Evolutionary conservation across 2,329 filamentous ascomycete genomes (phyloP).

Genomic region (Phialophora verrucosa): DNA sequence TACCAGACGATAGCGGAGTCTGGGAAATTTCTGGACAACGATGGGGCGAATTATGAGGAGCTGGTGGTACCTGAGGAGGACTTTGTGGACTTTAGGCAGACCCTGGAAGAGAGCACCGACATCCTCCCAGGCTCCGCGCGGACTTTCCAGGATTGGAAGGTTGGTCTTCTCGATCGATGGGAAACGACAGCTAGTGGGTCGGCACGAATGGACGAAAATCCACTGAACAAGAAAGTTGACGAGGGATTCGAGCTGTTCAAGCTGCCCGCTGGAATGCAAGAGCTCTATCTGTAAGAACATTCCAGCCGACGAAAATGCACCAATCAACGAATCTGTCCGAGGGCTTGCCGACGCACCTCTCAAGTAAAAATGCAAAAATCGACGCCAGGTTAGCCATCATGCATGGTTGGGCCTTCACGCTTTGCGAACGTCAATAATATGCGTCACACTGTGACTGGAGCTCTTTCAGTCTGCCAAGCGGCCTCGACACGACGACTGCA

Average conservation of each 20-base stretch:
- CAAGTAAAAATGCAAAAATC: not conserved
- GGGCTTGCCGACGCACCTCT: not conserved
- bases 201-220: slow-evolving; percentile 37
- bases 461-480: not conserved
- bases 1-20: slow-evolving; percentile 51
- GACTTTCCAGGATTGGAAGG: slow-evolving; percentile 61
- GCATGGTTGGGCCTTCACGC: not conserved
- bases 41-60: slow-evolving; percentile 55
- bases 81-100: slow-evolving; percentile 34
- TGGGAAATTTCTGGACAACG: slow-evolving; percentile 46
- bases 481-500: not conserved
- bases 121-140: slow-evolving; percentile 58
- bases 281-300: slow-evolving; percentile 29
- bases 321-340: not conserved
- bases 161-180: slow-evolving; percentile 59
- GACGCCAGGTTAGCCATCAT: not conserved
- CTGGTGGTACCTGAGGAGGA: slow-evolving; percentile 47
- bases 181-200: slow-evolving; percentile 37
- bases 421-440: not conserved
- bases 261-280: slow-evolving; percentile 31
- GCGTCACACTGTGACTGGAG: not conserved
- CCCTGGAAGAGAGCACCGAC: slow-evolving; percentile 51
- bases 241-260: slow-evolving; percentile 35
- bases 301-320: not conserved
- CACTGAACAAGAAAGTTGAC: slow-evolving; percentile 36